phyloP scores from a whole-genome alignment of 768 basidiomycete genomes.

The Agaricus blazei region DNA sequence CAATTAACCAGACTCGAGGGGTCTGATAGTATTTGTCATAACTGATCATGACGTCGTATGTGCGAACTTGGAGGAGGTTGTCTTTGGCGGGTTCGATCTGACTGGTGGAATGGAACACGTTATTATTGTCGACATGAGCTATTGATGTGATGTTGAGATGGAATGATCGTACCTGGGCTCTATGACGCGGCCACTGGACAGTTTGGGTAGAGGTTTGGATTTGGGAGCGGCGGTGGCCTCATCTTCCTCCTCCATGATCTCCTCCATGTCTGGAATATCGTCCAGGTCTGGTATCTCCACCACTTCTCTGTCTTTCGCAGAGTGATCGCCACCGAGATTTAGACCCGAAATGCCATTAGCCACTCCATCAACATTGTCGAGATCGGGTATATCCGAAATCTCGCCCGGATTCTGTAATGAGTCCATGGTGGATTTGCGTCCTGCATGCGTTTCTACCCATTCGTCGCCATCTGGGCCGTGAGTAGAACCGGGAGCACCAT shows the following conservation, averaged over 20 bases:
- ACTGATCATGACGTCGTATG: constrained; percentile 99
- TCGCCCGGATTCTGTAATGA: constrained; percentile 62
- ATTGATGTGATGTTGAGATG: neutral
- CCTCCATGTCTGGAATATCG: constrained; percentile 41
- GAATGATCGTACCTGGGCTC: constrained; percentile 43
- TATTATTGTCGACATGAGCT: neutral
- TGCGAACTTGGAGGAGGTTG: constrained; percentile 91
- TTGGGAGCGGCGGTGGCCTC: constrained; percentile 75
- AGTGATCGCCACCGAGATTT: constrained; percentile 32
- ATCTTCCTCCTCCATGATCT: constrained; percentile 83
- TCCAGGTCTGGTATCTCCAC: constrained; percentile 99
- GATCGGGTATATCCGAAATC: constrained; percentile 79
- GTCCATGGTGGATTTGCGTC: constrained; percentile 51
- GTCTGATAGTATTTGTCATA: constrained; percentile 99
- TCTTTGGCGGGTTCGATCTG: constrained; percentile 63
- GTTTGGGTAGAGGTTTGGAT: constrained; percentile 20
- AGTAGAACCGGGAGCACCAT: constrained; percentile 44
- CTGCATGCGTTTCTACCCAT: constrained; percentile 98
- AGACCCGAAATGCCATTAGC: constrained; percentile 39
- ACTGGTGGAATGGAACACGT: constrained; percentile 26
- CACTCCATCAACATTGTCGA: constrained; percentile 37
- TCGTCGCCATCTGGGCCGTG: constrained; percentile 63
- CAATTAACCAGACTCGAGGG: constrained; percentile 94
- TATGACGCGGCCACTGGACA: constrained; percentile 20
- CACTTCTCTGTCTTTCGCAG: constrained; percentile 67